Percentiles rank a stretch among this genome's conserved stretches.
These are phyloP conservation scores for Luvunga scandens DNA, from an alignment of 345 rosid genomes.

Conservation along the genomic window DNA sequence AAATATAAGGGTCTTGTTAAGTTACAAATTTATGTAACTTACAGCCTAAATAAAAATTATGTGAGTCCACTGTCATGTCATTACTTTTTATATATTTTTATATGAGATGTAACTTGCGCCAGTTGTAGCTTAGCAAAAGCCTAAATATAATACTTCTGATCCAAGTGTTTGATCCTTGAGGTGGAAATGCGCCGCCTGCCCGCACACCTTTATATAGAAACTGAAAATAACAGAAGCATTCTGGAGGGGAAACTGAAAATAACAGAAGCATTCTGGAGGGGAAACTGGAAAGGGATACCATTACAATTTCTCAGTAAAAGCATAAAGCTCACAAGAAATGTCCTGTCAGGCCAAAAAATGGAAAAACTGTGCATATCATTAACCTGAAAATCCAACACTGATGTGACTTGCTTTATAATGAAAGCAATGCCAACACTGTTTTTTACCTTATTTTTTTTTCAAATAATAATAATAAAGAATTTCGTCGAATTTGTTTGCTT, in stretches of 20 bases:
- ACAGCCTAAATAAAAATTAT: too few relatives aligned
- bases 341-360: not conserved
- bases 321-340: not conserved
- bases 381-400: not conserved
- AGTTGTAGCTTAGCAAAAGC: too few relatives aligned
- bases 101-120: too few relatives aligned
- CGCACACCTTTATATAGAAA: too few relatives aligned
- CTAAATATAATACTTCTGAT: too few relatives aligned
- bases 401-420: conserved; percentile 5
- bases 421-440: not conserved
- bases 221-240: not conserved
- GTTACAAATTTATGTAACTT: too few relatives aligned
- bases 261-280: not conserved
- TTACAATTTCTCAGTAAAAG: not conserved
- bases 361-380: not conserved
- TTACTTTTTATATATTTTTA: too few relatives aligned
- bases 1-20: too few relatives aligned
- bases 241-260: not conserved
- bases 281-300: not conserved
- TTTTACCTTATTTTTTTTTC: not conserved
- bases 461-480: not conserved
- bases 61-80: too few relatives aligned
- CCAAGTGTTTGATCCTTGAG: too few relatives aligned
- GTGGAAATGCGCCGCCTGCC: too few relatives aligned
- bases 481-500: not conserved